Percentiles rank a stretch among this genome's conserved stretches.
These are phyloP conservation scores for Puccinia horiana DNA, from an alignment of 1,284 basidiomycete species.

Conservation along the genomic window DNA sequence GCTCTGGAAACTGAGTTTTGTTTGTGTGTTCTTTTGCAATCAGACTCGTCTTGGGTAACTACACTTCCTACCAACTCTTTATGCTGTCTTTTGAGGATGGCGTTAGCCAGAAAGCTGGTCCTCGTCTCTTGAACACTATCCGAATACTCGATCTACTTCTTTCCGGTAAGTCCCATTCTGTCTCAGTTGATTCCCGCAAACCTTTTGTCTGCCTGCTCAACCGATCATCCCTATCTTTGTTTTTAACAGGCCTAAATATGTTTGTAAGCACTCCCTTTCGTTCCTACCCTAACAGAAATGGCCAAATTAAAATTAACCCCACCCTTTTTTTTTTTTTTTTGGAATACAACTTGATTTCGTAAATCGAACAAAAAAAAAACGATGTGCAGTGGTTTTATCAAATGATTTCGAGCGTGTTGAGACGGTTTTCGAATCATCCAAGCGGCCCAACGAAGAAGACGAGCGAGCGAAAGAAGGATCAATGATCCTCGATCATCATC, in stretches of 20 bases:
- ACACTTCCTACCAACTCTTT: constrained; percentile 42
- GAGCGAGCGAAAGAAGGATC: not conserved
- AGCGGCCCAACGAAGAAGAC: not conserved
- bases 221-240: not conserved
- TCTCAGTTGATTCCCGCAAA: not conserved
- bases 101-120: constrained; percentile 30
- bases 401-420: constrained; percentile 48
- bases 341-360: too few relatives aligned
- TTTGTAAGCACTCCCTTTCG: constrained; percentile 35
- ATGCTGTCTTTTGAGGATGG: not conserved
- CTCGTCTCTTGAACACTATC: constrained; percentile 40
- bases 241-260: constrained; percentile 32
- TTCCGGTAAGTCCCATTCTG: constrained; percentile 20
- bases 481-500: not conserved
- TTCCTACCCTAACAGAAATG: not conserved
- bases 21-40: not conserved
- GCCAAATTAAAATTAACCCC: too few relatives aligned
- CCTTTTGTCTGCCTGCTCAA: not conserved
- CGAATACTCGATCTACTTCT: constrained; percentile 35
- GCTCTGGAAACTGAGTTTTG: not conserved
- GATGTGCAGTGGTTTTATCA: constrained; percentile 50
- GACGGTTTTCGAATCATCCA: constrained; percentile 6
- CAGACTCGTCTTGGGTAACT: constrained; percentile 46
- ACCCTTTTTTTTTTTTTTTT: too few relatives aligned
- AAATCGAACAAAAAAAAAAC: not conserved